phyloP scores from a whole-genome alignment of 2,329 filamentous ascomycete genomes.

The Didymellaceae sp. region DNA sequence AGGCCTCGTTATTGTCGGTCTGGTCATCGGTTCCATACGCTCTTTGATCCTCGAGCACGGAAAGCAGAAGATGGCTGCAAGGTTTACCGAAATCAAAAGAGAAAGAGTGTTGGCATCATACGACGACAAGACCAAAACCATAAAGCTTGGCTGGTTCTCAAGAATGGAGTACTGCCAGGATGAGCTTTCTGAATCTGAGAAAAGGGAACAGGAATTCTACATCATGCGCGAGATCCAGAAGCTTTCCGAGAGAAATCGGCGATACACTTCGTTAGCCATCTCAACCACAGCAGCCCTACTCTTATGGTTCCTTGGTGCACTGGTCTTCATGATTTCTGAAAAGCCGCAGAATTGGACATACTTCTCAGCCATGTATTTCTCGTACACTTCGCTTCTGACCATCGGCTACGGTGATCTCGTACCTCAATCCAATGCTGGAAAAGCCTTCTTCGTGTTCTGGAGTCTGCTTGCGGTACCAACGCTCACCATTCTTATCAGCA shows the following conservation, averaged over 20 bases:
- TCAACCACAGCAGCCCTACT: conserved; percentile 49
- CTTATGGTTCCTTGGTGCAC: conserved; percentile 57
- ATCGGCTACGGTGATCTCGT: conserved; percentile 62
- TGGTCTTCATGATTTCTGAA: conserved; percentile 58
- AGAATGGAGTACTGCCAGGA: conserved; percentile 52
- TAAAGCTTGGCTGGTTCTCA: conserved; percentile 52
- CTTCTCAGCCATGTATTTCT: conserved; percentile 61
- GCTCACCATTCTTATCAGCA: conserved; percentile 61
- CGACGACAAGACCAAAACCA: conserved; percentile 49
- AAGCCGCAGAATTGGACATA: conserved; percentile 57
- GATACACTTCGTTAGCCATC: conserved; percentile 51
- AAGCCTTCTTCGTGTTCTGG: conserved; percentile 65
- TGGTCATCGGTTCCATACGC: conserved; percentile 62
- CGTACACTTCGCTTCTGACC: conserved; percentile 60
- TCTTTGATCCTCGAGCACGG: conserved; percentile 59
- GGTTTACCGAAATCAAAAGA: conserved; percentile 58
- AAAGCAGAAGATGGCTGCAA: conserved; percentile 58
- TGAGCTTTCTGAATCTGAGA: conserved; percentile 46
- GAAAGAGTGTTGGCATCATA: conserved; percentile 50
- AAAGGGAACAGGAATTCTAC: conserved; percentile 57
- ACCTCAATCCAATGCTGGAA: conserved; percentile 57
- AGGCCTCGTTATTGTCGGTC: conserved; percentile 61
- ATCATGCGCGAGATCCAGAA: conserved; percentile 52
- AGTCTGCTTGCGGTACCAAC: conserved; percentile 61
- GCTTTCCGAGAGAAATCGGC: conserved; percentile 43